phyloP scores from a whole-genome alignment of 75 land plant species.

The Cupressus sempervirens region DNA sequence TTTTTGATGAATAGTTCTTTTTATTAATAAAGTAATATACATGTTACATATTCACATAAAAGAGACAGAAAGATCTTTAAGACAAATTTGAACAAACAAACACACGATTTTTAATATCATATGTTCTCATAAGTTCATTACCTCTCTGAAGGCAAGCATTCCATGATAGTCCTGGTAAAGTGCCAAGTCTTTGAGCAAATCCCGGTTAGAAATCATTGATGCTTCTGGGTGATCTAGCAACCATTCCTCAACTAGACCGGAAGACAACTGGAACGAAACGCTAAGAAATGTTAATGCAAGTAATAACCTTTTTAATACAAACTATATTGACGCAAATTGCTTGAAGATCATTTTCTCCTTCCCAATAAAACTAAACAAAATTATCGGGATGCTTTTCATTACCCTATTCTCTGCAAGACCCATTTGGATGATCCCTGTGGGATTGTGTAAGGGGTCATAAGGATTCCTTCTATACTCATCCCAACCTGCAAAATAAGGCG shows the following conservation, averaged over 20 bases:
- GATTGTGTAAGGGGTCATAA: slow-evolving; percentile 39
- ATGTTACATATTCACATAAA: no score
- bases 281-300: background rate
- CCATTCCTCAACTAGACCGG: slow-evolving; percentile 62
- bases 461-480: slow-evolving; percentile 46
- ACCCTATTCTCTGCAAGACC: slow-evolving; percentile 66
- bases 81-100: no score
- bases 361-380: background rate
- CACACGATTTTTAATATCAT: background rate
- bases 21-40: no score
- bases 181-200: slow-evolving; percentile 51
- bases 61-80: background rate
- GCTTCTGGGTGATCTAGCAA: slow-evolving; percentile 44
- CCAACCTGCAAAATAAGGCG: slow-evolving; percentile 55
- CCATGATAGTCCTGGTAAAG: slow-evolving; percentile 64
- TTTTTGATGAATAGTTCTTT: no score
- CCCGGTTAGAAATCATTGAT: background rate
- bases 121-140: background rate
- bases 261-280: slow-evolving; percentile 36
- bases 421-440: slow-evolving; percentile 62
- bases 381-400: background rate
- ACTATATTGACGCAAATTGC: background rate
- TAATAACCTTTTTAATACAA: background rate
- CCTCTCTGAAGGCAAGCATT: slow-evolving; percentile 39
- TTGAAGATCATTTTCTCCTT: background rate